These are phyloP conservation scores for Pleurotus cornucopiae DNA, from an alignment of 768 basidiomycete genomes.

Conservation along the genomic window DNA sequence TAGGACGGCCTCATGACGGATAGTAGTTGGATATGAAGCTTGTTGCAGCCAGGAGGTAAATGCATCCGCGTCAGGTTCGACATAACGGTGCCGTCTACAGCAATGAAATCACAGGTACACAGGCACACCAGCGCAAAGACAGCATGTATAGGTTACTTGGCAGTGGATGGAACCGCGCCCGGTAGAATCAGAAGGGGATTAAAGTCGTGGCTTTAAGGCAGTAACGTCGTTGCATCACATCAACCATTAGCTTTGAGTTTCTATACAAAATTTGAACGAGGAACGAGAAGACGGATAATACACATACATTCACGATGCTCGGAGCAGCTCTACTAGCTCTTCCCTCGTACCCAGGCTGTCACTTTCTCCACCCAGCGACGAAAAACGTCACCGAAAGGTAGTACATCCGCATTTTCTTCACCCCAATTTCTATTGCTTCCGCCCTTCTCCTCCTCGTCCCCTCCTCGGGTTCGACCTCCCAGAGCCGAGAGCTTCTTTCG, in stretches of 20 bases:
- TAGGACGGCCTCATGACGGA: too few species aligned
- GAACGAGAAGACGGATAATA: too few species aligned
- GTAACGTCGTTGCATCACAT: too few species aligned
- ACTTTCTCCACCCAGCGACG: slow-evolving; percentile 8
- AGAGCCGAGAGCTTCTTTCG: slow-evolving; percentile 13
- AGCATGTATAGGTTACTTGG: too few species aligned
- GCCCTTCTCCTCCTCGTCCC: background rate
- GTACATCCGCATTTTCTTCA: background rate
- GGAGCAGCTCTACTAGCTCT: background rate
- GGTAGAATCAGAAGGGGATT: too few species aligned
- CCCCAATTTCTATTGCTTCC: background rate
- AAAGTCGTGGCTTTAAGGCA: too few species aligned
- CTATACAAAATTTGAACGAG: too few species aligned
- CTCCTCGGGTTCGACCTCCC: background rate
- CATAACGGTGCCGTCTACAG: background rate
- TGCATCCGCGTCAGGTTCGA: background rate
- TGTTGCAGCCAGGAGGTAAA: too few species aligned
- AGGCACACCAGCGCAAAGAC: background rate
- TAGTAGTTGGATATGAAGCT: too few species aligned
- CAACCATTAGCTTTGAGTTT: too few species aligned
- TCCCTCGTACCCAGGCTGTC: background rate
- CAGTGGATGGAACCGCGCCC: too few species aligned
- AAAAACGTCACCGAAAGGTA: slow-evolving; percentile 1
- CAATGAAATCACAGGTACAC: background rate
- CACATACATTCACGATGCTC: slow-evolving; percentile 9